Evolutionary conservation across 2,329 filamentous ascomycete genomes (phyloP).

Genomic region (Tolypocladium tropicale): DNA sequence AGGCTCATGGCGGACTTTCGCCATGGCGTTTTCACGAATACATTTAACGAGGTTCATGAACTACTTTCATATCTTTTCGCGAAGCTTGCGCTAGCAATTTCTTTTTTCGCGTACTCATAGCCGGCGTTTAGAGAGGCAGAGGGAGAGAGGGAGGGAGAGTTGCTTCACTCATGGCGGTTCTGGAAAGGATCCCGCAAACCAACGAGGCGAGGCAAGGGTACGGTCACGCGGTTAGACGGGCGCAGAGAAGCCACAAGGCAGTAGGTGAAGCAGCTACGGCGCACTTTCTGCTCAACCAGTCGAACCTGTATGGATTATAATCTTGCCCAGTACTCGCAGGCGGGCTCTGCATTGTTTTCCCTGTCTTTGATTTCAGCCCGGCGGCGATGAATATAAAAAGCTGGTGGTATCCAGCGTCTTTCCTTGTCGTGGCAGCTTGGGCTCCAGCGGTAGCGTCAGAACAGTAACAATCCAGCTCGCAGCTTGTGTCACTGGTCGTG

Average conservation of each 20-base stretch:
- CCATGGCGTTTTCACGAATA: slow-evolving; percentile 1
- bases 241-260: background rate
- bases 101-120: slow-evolving; percentile 6
- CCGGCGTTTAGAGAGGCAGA: slow-evolving; percentile 10
- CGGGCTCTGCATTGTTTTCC: background rate
- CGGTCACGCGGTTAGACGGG: background rate
- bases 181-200: slow-evolving; percentile 5
- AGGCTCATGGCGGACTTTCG: background rate
- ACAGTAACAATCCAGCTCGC: background rate
- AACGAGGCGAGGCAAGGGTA: background rate
- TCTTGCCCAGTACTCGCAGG: background rate
- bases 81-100: slow-evolving; percentile 1
- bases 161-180: slow-evolving; percentile 8
- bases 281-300: background rate
- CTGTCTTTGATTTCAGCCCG: background rate
- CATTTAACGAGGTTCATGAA: slow-evolving; percentile 7
- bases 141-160: slow-evolving; percentile 2
- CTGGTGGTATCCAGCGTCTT: background rate
- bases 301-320: slow-evolving; percentile 10
- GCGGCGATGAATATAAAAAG: background rate
- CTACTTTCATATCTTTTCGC: slow-evolving; percentile 5
- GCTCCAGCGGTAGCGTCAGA: background rate
- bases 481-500: background rate
- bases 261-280: background rate
- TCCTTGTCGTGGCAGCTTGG: background rate